These are phyloP conservation scores for Rubroboletus satanas DNA, from an alignment of 768 basidiomycete species.

Conservation along the genomic window DNA sequence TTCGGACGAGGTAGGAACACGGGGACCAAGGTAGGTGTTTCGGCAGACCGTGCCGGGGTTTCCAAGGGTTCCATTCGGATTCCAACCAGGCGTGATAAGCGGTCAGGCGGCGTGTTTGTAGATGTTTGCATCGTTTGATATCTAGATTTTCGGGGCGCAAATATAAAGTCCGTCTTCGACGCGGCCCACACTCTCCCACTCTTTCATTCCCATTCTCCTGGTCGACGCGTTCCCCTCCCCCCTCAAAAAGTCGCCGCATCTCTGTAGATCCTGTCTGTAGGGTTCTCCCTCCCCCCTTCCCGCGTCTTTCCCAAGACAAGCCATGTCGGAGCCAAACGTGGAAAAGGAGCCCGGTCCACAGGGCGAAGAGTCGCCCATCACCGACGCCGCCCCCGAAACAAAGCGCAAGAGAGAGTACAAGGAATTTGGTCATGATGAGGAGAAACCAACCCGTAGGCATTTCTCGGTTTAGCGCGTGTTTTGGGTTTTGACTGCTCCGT, in stretches of 20 bases:
- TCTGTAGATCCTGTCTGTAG: constrained; percentile 30
- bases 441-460: constrained; percentile 62
- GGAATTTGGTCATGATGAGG: constrained; percentile 74
- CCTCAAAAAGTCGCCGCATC: constrained; percentile 13
- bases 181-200: constrained; percentile 30
- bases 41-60: constrained; percentile 26
- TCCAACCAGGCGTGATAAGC: constrained; percentile 20
- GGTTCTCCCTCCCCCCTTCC: constrained; percentile 12
- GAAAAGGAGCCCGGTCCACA: constrained; percentile 67
- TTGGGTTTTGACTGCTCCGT: background rate
- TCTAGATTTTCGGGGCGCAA: constrained; percentile 25
- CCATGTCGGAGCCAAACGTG: constrained; percentile 40
- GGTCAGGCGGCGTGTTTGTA: constrained; percentile 19
- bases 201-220: constrained; percentile 19
- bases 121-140: constrained; percentile 26
- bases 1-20: constrained; percentile 12
- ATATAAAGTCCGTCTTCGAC: constrained; percentile 35
- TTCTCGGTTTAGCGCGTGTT: background rate
- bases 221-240: constrained; percentile 2
- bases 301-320: background rate
- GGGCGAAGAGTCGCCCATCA: constrained; percentile 42
- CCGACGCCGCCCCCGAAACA: constrained; percentile 23
- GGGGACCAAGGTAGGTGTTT: constrained; percentile 12
- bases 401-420: constrained; percentile 82
- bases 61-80: constrained; percentile 22